Evolutionary conservation across 1,284 basidiomycete species (phyloP), one percentile per base, ranked within the genome.

Genomic region (Rhizoctonia solani): DNA sequence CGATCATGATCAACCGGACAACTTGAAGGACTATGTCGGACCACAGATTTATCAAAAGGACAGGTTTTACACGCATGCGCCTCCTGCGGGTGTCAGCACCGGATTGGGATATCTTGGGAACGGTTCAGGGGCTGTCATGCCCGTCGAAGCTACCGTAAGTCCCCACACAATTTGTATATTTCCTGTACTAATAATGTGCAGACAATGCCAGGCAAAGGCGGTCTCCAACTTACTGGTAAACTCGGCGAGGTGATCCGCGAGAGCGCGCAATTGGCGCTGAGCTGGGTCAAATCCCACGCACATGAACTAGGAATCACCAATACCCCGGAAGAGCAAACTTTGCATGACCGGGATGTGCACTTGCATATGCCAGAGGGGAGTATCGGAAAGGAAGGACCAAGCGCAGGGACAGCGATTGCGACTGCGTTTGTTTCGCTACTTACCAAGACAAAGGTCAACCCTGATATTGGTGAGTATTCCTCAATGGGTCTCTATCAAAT

Each of bases 231-330:
- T 4, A 98, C 96, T 0, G 96, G 96, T 56, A 98, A 98, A 81
- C 88, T 99, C 1, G 96, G 96, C 56, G 96, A 99, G 74, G 96
- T 98, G 69, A 98, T 98, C 76, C 86, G 94, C 67, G 96, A 98
- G 79, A 93, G 90, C 68, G 95, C 96, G 0, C 92, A 96, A 76
- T 96, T 98, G 71, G 93, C 90, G 1, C 80, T 98, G 54, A 91
- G 89, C 72, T 98, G 93, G 91, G 89, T 97, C 68, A 97, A 96
- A 78, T 82, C 87, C 19, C 91, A 98, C 74, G 93, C 95, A 1
- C 89, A 85, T 75, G 88, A 91, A 52, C 83, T 98, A 4, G 95
- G 95, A 4, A 90, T 98, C 73, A 93, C 92, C 3, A 79, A 83
- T 71, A 83, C 82, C 1, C 79, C 83, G 9, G 85, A 85, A 3